phyloP scores from a whole-genome alignment of 768 basidiomycete species.

The Inosperma sp. region DNA sequence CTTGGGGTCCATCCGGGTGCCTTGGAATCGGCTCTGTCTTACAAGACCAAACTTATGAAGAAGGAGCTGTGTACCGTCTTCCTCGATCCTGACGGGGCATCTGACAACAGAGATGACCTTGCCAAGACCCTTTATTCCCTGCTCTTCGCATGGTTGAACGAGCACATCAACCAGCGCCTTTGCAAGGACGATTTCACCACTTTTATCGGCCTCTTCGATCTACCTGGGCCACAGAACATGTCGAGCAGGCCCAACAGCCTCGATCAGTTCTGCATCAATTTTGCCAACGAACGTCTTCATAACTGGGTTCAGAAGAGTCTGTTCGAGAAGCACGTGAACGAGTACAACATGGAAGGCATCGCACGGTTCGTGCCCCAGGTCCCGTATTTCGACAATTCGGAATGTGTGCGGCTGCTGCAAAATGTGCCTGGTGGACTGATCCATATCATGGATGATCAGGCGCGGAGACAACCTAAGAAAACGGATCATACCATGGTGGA shows the following conservation, averaged over 20 bases:
- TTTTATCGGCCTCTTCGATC: constrained; percentile 90
- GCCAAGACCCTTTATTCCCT: constrained; percentile 92
- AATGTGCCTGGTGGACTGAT: constrained; percentile 87
- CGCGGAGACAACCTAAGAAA: constrained; percentile 80
- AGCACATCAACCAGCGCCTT: constrained; percentile 91
- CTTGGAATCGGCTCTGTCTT: constrained; percentile 78
- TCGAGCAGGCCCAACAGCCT: constrained; percentile 85
- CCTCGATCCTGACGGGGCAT: constrained; percentile 89
- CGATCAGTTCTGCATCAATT: constrained; percentile 96
- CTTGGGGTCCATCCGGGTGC: constrained; percentile 72
- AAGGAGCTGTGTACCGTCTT: constrained; percentile 98
- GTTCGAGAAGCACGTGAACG: constrained; percentile 76
- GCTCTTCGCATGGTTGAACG: constrained; percentile 94
- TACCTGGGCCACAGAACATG: constrained; percentile 91
- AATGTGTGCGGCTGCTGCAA: constrained; percentile 82
- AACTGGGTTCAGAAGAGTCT: constrained; percentile 74
- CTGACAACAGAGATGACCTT: constrained; percentile 90
- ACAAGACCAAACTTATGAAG: constrained; percentile 88
- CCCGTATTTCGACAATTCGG: constrained; percentile 86
- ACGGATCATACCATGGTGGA: constrained; percentile 93
- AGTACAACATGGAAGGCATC: constrained; percentile 83
- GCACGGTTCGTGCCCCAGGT: constrained; percentile 61
- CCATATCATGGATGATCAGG: constrained; percentile 98
- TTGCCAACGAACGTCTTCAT: constrained; percentile 89
- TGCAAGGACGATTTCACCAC: constrained; percentile 90